Base-by-base conservation (phyloP, 148 eudicot species). In the Rhododendron griersonianum region DNA sequence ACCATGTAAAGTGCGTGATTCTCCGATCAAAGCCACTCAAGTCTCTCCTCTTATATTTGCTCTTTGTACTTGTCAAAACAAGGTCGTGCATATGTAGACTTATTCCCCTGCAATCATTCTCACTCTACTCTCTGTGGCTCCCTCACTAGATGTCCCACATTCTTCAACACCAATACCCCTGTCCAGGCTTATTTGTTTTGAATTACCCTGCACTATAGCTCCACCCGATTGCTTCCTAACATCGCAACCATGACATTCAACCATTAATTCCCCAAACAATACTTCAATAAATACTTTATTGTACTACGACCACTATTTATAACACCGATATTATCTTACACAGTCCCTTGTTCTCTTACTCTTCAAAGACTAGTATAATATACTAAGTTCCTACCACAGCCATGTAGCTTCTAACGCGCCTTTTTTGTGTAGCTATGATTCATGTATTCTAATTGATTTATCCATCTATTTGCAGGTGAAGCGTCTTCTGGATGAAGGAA, bases 401-500 rank as follows among this genome's bases (percentile, higher is more conserved):
- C 33, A n/a, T 25, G 33, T 4, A n/a, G 30, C 33, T 25, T n/a
- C 33, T n/a, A 1, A 2, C 33, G 11, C 15, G 0, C 33, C 73
- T n/a, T n/a, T 33, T 65, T 50, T 13, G 67, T 53, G 14, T n/a
- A 11, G 15, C 10, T 67, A 45, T 61, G 50, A 10, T 79, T 81
- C 71, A 57, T 25, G 25, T 25, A 37, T 63, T 28, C 18, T 65
- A 67, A 50, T 13, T 80, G 78, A 3, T 75, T 16, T 18, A 16
- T 78, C 33, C 14, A 61, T 74, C 53, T 74, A 48, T 83, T 75
- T 81, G 63, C 87, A 95, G 99, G 99, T 97, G 7, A 95, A 88
- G 85, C 93, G 96, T 50, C 92, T 97, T 83, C 96, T 97, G 41
- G 81, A 93, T 51, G 93, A 95, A 86, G 99, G 99, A 57, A 91